A percentile compares a stretch with the other conserved stretches of the same genome.
phyloP scores from a whole-genome alignment of 768 basidiomycete genomes.

The Leccinum disarticulatum region DNA sequence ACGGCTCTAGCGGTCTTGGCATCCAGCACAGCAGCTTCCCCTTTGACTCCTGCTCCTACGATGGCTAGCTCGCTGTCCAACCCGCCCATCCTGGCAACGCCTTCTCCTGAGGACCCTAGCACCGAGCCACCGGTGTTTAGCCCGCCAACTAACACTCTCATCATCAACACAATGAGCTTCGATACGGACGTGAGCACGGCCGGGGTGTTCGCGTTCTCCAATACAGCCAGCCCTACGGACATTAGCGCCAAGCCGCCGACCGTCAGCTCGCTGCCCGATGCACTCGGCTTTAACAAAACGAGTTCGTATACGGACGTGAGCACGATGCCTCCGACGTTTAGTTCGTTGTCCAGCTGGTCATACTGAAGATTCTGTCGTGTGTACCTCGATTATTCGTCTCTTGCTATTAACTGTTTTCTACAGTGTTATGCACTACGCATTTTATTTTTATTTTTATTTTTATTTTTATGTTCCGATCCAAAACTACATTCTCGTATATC shows the following conservation, averaged over 20 bases:
- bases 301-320: slow-evolving; percentile 16
- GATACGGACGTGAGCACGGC: too few species aligned
- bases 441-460: neutral
- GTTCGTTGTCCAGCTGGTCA: slow-evolving; percentile 5
- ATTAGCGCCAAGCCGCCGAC: neutral
- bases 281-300: slow-evolving; percentile 2
- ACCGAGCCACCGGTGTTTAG: too few species aligned
- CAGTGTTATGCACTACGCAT: neutral
- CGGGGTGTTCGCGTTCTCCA: too few species aligned
- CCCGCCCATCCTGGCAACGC: neutral
- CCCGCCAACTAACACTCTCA: too few species aligned
- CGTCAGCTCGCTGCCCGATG: neutral
- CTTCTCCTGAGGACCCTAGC: neutral
- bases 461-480: neutral
- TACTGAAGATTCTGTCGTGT: neutral
- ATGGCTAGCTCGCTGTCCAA: neutral
- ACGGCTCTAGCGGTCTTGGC: neutral
- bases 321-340: slow-evolving; percentile 16
- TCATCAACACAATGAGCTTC: too few species aligned
- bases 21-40: neutral
- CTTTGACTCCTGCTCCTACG: neutral
- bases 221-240: neutral
- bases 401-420: neutral
- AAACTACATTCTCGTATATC: neutral
- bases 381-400: neutral